Conservation (phyloP, 495 filamentous ascomycete species). For the Cercophora newfieldiana region DNA sequence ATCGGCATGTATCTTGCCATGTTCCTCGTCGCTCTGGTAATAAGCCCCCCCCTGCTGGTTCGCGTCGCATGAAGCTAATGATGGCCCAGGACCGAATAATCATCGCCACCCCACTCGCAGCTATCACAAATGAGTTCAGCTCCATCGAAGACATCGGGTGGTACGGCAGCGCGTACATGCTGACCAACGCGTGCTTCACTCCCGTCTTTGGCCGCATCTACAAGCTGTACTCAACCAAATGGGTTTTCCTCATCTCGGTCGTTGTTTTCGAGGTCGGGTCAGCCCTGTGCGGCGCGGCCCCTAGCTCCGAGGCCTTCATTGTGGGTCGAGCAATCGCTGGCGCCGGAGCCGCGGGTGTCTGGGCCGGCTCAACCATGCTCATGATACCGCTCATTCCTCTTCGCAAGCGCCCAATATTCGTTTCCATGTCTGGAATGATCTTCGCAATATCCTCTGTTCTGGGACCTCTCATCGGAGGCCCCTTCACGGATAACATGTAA, state of each 20-base stretch:
- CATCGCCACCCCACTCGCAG: conserved; percentile 51
- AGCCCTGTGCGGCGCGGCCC: conserved; percentile 56
- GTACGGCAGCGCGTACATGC: conserved; percentile 56
- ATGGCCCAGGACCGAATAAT: conserved; percentile 39
- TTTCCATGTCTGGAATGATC: conserved; percentile 45
- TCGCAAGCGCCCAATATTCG: conserved; percentile 46
- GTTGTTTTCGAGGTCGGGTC: conserved; percentile 54
- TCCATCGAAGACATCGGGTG: conserved; percentile 53
- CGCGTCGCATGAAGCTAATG: too few species aligned
- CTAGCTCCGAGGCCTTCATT: conserved; percentile 53
- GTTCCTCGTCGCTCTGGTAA: conserved; percentile 43
- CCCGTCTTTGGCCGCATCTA: conserved; percentile 56
- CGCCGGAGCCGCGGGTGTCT: conserved; percentile 44
- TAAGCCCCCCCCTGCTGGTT: not conserved
- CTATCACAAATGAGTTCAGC: conserved; percentile 51
- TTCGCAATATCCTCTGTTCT: conserved; percentile 68
- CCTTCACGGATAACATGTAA: conserved; percentile 37
- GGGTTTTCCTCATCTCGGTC: conserved; percentile 42
- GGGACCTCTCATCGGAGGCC: conserved; percentile 62
- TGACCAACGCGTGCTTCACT: conserved; percentile 46
- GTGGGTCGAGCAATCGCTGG: conserved; percentile 58
- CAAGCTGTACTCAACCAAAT: conserved; percentile 47
- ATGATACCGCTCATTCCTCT: conserved; percentile 44
- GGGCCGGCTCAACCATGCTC: conserved; percentile 26
- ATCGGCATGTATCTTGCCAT: conserved; percentile 38